These are phyloP conservation scores for Phytophthora palmivora DNA, from an alignment of 352 stramenopile species.

Conservation along the genomic window DNA sequence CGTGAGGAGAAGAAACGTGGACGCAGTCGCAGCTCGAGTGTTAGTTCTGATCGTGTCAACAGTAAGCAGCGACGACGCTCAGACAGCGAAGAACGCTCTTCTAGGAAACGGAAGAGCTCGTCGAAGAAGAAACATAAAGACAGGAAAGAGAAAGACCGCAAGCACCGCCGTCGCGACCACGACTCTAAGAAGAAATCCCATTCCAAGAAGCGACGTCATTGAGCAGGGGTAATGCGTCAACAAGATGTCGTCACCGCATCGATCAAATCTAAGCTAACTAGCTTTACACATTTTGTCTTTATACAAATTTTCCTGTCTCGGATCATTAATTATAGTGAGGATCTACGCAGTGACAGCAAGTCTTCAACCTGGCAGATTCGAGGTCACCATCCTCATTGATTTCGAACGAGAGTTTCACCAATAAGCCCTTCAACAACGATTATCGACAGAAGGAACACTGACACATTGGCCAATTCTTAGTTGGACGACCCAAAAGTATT, in stretches of 20 bases:
- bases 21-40: slow-evolving; percentile 31
- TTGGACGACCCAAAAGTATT: no score
- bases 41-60: slow-evolving; percentile 15
- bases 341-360: neutral
- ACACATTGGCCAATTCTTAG: no score
- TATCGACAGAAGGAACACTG: no score
- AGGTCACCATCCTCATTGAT: no score
- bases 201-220: slow-evolving; percentile 36
- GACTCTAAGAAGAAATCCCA: slow-evolving; percentile 35
- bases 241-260: slow-evolving; percentile 2
- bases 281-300: slow-evolving; percentile 15
- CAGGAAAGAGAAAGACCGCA: slow-evolving; percentile 58
- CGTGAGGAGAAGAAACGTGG: slow-evolving; percentile 26
- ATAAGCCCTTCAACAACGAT: no score
- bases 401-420: no score
- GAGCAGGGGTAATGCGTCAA: slow-evolving; percentile 14
- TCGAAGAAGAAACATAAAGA: slow-evolving; percentile 50
- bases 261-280: slow-evolving; percentile 13
- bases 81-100: slow-evolving; percentile 20
- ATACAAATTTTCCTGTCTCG: slow-evolving; percentile 2
- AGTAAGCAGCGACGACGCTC: slow-evolving; percentile 27
- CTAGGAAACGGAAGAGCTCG: slow-evolving; percentile 40
- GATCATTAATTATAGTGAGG: neutral
- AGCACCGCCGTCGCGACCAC: slow-evolving; percentile 36
- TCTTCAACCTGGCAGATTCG: neutral